phyloP scores from a whole-genome alignment of 306 rosid genomes.

The Sicyos baderoa region DNA sequence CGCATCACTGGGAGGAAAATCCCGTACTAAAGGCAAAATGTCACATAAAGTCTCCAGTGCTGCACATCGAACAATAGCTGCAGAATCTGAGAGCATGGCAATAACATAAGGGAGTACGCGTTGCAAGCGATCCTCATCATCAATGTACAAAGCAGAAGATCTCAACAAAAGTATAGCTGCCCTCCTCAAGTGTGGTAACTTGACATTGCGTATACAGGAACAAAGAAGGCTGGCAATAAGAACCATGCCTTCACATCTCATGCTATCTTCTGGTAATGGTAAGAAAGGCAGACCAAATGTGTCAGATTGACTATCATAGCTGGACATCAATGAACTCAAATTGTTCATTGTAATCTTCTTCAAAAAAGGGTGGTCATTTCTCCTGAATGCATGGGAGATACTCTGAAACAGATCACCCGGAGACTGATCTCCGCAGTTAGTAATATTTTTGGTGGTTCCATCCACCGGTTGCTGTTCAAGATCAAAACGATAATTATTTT shows the following conservation, averaged over 20 bases:
- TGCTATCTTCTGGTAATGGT: conserved; percentile 65
- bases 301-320: conserved; percentile 85
- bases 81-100: conserved; percentile 84
- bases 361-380: conserved; percentile 73
- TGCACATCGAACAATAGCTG: conserved; percentile 96
- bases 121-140: conserved; percentile 89
- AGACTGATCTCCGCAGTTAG: conserved; percentile 44
- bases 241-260: conserved; percentile 97
- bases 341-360: conserved; percentile 64
- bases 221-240: conserved; percentile 85
- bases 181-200: conserved; percentile 85
- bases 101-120: conserved; percentile 88
- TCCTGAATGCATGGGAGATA: conserved; percentile 68
- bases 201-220: conserved; percentile 89
- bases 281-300: conserved; percentile 76
- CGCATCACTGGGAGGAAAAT: conserved; percentile 97
- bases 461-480: conserved; percentile 35
- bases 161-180: conserved; percentile 77
- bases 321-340: conserved; percentile 66
- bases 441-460: conserved; percentile 30
- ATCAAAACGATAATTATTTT: conserved; percentile 37
- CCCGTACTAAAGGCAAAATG: conserved; percentile 82
- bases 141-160: conserved; percentile 81
- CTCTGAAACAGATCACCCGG: conserved; percentile 72
- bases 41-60: conserved; percentile 88